phyloP scores from a whole-genome alignment of 2,329 filamentous ascomycete genomes.

The Westerdykella sp. region DNA sequence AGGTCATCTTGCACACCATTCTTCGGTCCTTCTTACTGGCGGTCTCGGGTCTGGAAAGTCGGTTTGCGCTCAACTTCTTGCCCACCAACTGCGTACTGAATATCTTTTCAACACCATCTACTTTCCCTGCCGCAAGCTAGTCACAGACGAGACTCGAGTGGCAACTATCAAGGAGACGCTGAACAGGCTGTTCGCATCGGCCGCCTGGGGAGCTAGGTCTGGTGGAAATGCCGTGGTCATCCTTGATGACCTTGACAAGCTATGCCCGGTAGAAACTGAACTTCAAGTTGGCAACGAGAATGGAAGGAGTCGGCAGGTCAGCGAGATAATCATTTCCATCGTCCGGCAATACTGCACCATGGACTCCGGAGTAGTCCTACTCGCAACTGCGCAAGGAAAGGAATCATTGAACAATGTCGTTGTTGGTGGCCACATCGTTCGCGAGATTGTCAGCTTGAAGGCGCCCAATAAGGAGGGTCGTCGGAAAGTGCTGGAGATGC shows the following conservation, averaged over 20 bases:
- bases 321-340: slow-evolving; percentile 77
- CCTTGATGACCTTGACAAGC: slow-evolving; percentile 84
- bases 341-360: slow-evolving; percentile 77
- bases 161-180: slow-evolving; percentile 87
- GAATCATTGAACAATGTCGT: slow-evolving; percentile 87
- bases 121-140: slow-evolving; percentile 77
- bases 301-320: slow-evolving; percentile 83
- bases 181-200: slow-evolving; percentile 75
- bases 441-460: slow-evolving; percentile 83
- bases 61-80: slow-evolving; percentile 68
- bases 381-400: slow-evolving; percentile 89
- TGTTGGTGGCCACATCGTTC: slow-evolving; percentile 83
- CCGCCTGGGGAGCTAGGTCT: slow-evolving; percentile 83
- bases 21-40: slow-evolving; percentile 83
- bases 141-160: slow-evolving; percentile 85
- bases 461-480: slow-evolving; percentile 89
- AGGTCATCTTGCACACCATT: slow-evolving; percentile 73
- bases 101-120: slow-evolving; percentile 77
- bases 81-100: slow-evolving; percentile 64
- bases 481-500: slow-evolving; percentile 72
- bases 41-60: slow-evolving; percentile 89
- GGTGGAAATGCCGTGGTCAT: slow-evolving; percentile 80
- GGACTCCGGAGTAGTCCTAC: slow-evolving; percentile 73
- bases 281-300: slow-evolving; percentile 92
- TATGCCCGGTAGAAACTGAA: slow-evolving; percentile 91